Evolutionary conservation across 78 protist species (phyloP).

Genomic region (Chrysochromulina parva): DNA sequence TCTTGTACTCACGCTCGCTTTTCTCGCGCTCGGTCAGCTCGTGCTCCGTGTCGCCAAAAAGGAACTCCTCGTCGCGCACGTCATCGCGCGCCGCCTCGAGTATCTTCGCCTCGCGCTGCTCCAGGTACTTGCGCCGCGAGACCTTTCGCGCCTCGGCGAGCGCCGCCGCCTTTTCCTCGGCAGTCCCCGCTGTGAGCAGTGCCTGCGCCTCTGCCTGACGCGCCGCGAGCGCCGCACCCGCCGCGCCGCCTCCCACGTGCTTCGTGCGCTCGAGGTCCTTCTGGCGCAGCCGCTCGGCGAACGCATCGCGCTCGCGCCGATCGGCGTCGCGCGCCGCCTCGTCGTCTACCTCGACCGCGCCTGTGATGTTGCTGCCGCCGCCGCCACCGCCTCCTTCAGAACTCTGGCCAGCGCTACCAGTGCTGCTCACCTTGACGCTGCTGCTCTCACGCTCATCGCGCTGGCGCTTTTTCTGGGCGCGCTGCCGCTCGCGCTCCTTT

Average conservation of each 20-base stretch:
- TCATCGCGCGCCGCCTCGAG: slow-evolving; percentile 21
- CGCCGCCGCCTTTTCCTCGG: background rate
- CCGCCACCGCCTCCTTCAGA: background rate
- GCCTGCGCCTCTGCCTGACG: background rate
- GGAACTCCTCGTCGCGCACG: slow-evolving; percentile 48
- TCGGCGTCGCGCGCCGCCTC: slow-evolving; percentile 36
- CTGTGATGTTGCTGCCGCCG: background rate
- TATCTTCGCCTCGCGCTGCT: slow-evolving; percentile 28
- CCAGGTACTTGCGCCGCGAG: slow-evolving; percentile 27
- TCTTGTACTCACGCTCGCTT: slow-evolving; percentile 56
- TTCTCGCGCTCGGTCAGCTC: slow-evolving; percentile 70
- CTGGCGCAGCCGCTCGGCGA: slow-evolving; percentile 48
- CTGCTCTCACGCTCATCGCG: no score
- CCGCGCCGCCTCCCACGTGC: background rate
- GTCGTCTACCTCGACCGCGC: background rate
- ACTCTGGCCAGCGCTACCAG: no score
- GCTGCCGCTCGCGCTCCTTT: background rate
- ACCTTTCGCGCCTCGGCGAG: slow-evolving; percentile 34
- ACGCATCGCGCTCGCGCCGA: slow-evolving; percentile 41
- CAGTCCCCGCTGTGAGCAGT: background rate
- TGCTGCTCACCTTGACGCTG: no score
- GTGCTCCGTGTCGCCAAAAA: slow-evolving; percentile 63
- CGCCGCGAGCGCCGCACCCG: background rate
- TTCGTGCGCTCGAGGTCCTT: slow-evolving; percentile 33
- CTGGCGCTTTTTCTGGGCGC: background rate